These are phyloP conservation scores for Brassica balearica DNA, from an alignment of 441 rosid genomes.

Conservation along the genomic window DNA sequence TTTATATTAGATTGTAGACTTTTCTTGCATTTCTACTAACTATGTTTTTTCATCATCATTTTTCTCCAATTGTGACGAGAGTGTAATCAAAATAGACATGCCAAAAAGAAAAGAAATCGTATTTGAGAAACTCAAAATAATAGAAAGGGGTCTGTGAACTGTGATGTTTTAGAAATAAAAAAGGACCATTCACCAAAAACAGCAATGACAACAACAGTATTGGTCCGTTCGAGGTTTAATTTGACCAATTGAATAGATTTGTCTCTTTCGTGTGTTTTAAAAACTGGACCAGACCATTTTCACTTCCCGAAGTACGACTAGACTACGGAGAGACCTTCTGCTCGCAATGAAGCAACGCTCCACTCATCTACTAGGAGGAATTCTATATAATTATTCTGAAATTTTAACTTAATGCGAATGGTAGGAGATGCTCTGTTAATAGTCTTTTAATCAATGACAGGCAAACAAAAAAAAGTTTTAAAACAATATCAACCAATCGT, in stretches of 20 bases:
- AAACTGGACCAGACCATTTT: slow-evolving; percentile 39
- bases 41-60: slow-evolving; percentile 22
- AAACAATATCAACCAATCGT: slow-evolving; percentile 18
- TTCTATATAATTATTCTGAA: neutral
- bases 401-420: neutral
- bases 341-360: slow-evolving; percentile 22
- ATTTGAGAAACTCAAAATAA: neutral
- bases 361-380: slow-evolving; percentile 12
- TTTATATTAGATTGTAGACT: slow-evolving; percentile 33
- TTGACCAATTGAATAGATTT: slow-evolving; percentile 7
- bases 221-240: slow-evolving; percentile 1
- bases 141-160: slow-evolving; percentile 24
- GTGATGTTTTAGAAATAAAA: slow-evolving; percentile 27
- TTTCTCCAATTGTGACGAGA: neutral
- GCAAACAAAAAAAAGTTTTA: neutral
- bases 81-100: slow-evolving; percentile 11
- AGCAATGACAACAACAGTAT: slow-evolving; percentile 9
- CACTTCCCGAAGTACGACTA: slow-evolving; percentile 45
- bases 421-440: neutral
- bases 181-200: slow-evolving; percentile 42
- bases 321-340: slow-evolving; percentile 24
- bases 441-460: neutral
- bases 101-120: neutral
- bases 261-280: slow-evolving; percentile 5
- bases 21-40: slow-evolving; percentile 39